Conservation (phyloP, 176 grass and related monocot genomes). For the Bothriochloa decipiens region DNA sequence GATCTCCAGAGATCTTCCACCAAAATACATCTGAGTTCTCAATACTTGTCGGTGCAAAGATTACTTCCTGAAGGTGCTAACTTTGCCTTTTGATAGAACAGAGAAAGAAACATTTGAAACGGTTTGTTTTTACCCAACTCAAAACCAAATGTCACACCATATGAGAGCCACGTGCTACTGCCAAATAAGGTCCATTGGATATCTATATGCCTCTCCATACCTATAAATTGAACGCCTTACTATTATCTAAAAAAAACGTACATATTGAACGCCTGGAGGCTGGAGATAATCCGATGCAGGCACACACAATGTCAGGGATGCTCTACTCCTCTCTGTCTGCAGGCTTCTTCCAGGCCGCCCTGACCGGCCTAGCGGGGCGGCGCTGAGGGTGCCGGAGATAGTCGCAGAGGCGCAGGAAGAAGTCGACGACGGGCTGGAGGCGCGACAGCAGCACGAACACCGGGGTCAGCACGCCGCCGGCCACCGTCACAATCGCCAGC, state of each 20-base stretch:
- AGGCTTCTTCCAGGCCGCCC: conserved; percentile 39
- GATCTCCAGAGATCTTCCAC: no score
- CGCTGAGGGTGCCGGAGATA: conserved; percentile 39
- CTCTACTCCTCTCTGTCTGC: background rate
- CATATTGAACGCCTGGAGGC: background rate
- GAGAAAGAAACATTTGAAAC: background rate
- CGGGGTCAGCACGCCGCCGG: conserved; percentile 39
- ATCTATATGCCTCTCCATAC: background rate
- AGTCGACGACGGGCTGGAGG: conserved; percentile 38
- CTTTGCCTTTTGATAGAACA: background rate
- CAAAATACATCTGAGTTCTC: background rate
- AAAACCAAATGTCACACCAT: no score
- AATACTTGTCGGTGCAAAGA: background rate
- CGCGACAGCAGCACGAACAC: conserved; percentile 40
- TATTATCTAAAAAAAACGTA: no score
- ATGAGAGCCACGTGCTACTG: no score
- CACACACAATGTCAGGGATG: no score
- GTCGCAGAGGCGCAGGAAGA: conserved; percentile 34
- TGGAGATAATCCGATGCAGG: background rate
- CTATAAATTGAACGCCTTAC: background rate
- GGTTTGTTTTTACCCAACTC: no score
- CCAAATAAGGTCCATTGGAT: no score
- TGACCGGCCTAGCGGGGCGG: conserved; percentile 25
- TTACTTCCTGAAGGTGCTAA: background rate
- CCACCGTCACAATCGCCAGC: conserved; percentile 48